Conservation (phyloP, 192 early-diverging fungal genomes). For the Gigaspora rosea region DNA sequence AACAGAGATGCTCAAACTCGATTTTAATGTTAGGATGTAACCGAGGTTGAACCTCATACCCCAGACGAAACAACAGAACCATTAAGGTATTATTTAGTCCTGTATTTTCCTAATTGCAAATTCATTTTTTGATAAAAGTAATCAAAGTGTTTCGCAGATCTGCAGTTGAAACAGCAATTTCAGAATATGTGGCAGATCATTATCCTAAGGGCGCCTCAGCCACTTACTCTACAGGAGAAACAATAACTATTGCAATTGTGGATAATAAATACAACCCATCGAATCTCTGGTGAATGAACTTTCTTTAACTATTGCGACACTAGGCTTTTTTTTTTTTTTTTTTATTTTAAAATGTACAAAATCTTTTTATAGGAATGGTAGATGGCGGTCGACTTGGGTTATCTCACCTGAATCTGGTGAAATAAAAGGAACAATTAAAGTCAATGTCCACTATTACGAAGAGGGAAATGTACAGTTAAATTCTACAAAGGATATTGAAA, state of each 20-base stretch:
- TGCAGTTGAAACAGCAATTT: slow-evolving; percentile 64
- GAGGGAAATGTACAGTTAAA: slow-evolving; percentile 98
- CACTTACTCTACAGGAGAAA: slow-evolving; percentile 62
- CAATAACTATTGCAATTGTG: slow-evolving; percentile 68
- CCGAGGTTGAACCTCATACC: slow-evolving; percentile 36
- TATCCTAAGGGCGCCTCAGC: slow-evolving; percentile 74
- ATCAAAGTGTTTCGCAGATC: slow-evolving; percentile 30
- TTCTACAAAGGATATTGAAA: slow-evolving; percentile 68
- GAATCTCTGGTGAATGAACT: slow-evolving; percentile 81
- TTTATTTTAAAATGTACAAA: not conserved
- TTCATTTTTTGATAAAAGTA: not conserved
- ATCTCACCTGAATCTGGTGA: slow-evolving; percentile 57
- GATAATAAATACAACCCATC: slow-evolving; percentile 89
- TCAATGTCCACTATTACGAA: slow-evolving; percentile 97
- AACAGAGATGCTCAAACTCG: not conserved
- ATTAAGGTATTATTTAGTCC: slow-evolving; percentile 34
- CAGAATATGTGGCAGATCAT: slow-evolving; percentile 72
- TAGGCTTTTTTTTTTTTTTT: no score
- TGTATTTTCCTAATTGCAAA: not conserved
- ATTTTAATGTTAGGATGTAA: slow-evolving; percentile 36
- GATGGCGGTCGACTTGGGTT: slow-evolving; percentile 88
- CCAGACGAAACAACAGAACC: slow-evolving; percentile 42
- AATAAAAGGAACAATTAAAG: slow-evolving; percentile 72
- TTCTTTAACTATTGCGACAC: not conserved
- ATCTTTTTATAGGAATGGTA: slow-evolving; percentile 72